Conservation (phyloP, 306 rosid species). For the Herpetospermum pedunculosum region DNA sequence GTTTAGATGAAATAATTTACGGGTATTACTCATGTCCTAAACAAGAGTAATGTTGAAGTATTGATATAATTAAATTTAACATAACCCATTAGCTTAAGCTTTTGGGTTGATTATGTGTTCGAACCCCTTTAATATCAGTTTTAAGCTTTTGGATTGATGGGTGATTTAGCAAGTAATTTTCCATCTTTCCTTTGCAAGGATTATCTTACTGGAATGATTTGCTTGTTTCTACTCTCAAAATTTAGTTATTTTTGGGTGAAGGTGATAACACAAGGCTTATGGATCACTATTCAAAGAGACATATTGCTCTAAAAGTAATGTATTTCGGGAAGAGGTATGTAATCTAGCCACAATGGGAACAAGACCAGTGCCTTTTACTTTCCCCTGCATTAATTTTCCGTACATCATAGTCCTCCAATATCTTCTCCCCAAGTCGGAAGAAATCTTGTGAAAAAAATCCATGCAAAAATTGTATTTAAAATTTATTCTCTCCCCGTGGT, state of each 20-base stretch:
- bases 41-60: no score
- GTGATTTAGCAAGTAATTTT: no score
- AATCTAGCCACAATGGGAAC: constrained; percentile 6
- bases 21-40: background rate
- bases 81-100: no score
- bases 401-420: background rate
- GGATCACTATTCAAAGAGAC: constrained; percentile 57
- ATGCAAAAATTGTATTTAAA: background rate
- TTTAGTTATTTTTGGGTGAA: constrained; percentile 14
- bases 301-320: constrained; percentile 75
- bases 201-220: background rate
- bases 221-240: constrained; percentile 8
- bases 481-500: background rate
- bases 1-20: background rate
- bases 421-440: background rate
- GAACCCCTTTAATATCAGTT: no score
- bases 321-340: constrained; percentile 78
- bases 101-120: no score
- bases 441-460: background rate
- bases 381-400: background rate
- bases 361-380: background rate
- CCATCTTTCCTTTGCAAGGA: background rate
- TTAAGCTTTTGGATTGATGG: no score
- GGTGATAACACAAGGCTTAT: constrained; percentile 32
- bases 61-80: no score